Conservation (phyloP, 768 basidiomycete species). For the Trichaptum fuscoviolaceum region DNA sequence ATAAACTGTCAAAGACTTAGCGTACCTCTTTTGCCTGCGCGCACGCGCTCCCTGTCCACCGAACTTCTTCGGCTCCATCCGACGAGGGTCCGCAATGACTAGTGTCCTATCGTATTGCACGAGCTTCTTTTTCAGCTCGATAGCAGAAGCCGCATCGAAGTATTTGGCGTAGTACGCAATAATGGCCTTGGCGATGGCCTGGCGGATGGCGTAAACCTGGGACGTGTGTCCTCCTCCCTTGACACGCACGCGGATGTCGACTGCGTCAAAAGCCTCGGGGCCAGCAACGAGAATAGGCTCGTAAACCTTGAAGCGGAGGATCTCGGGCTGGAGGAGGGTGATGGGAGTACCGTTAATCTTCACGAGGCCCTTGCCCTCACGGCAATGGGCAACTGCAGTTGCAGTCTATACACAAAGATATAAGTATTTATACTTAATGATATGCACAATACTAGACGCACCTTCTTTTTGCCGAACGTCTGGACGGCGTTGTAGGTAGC, state of each 20-base stretch:
- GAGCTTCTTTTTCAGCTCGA: constrained; percentile 97
- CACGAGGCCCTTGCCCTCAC: constrained; percentile 93
- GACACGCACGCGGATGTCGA: constrained; percentile 97
- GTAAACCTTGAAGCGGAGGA: constrained; percentile 97
- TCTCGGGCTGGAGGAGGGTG: constrained; percentile 90
- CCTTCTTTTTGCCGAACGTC: constrained; percentile 99
- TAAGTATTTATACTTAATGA: neutral
- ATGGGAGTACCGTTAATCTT: constrained; percentile 97
- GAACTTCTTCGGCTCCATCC: constrained; percentile 99
- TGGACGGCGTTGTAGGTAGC: constrained; percentile 87
- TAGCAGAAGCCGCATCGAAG: constrained; percentile 92
- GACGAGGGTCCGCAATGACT: constrained; percentile 89
- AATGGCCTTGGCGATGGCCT: constrained; percentile 96
- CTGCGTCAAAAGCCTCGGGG: constrained; percentile 76
- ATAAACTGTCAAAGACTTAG: constrained; percentile 5
- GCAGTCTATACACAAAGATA: constrained; percentile 61
- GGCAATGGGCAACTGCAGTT: constrained; percentile 95
- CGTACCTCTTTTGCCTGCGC: constrained; percentile 93
- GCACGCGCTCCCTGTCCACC: constrained; percentile 98
- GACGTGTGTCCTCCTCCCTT: constrained; percentile 99
- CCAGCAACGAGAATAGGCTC: constrained; percentile 94
- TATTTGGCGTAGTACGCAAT: constrained; percentile 99
- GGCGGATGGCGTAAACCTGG: constrained; percentile 97
- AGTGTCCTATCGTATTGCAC: constrained; percentile 92
- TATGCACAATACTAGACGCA: constrained; percentile 25